phyloP scores from a whole-genome alignment of 306 rosid species.

The Vigna hirtella region DNA sequence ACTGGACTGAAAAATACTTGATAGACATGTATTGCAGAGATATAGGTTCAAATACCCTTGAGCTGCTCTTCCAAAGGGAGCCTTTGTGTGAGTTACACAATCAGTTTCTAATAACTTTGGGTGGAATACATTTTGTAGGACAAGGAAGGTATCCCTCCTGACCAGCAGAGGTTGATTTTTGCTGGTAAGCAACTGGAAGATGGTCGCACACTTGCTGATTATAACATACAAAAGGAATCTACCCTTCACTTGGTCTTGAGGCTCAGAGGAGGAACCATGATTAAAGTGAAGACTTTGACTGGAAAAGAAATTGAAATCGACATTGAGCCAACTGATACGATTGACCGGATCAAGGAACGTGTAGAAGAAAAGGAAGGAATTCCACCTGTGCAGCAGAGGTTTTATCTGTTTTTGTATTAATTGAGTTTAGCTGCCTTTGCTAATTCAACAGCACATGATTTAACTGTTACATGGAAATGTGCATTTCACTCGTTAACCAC shows the following conservation, averaged over 20 bases:
- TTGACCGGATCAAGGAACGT: conserved; percentile 91
- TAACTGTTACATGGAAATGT: conserved; percentile 14
- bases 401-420: conserved; percentile 16
- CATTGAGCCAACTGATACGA: conserved; percentile 93
- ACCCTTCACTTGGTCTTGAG: conserved; percentile 95
- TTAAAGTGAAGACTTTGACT: conserved; percentile 95
- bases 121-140: conserved; percentile 62
- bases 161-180: conserved; percentile 93
- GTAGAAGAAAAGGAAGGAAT: conserved; percentile 99
- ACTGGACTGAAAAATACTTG: neutral
- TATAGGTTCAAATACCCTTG: neutral
- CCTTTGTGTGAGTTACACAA: neutral
- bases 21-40: neutral
- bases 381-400: conserved; percentile 99
- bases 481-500: conserved; percentile 26
- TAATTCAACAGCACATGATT: conserved; percentile 7
- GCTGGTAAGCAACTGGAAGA: conserved; percentile 99
- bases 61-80: neutral
- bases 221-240: conserved; percentile 95
- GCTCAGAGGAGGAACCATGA: conserved; percentile 99
- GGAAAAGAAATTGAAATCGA: conserved; percentile 99
- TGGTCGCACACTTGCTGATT: conserved; percentile 96
- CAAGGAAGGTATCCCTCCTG: conserved; percentile 99
- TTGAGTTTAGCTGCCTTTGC: conserved; percentile 3
- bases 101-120: conserved; percentile 6